Base-by-base conservation (phyloP, 2,329 filamentous ascomycete species). In the Phialemoniopsis sp. region DNA sequence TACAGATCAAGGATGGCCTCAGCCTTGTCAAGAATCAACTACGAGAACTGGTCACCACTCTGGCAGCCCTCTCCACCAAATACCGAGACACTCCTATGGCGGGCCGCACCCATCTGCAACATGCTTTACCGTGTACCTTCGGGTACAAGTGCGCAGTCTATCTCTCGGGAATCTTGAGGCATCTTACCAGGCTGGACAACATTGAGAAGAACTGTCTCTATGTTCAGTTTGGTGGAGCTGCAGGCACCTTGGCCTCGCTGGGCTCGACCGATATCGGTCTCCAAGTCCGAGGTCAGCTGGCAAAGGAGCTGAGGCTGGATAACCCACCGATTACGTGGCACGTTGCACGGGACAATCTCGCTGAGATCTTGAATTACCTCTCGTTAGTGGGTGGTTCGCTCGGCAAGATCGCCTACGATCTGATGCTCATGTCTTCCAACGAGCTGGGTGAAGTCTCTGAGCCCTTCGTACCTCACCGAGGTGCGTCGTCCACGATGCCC, bases 111-210 rank as follows among this genome's bases (percentile, higher is more conserved):
- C 74, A 79, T 56, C 58, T 79, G 5, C 75, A 79, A 43, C 74
- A 79, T 50, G 75, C 75, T 0, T 56, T 78, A 0, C 74, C 75
- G 0, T 64, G 73, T 14, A 78, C 74, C 0, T 78, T 78, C 46
- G 75, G 75, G 2, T 77, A 77, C 52, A 78, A 78, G 50, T 73
- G 70, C 36, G 74, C 73, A 2, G 70, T 77, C 0, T 78, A 70
- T 59, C 59, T 79, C 0, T 70, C 70, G 1, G 57, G 68, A 1
- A 61, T 78, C 4, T 60, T 67, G 8, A 59, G 74, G 1, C 72
- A 78, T 41, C 50, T 61, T 0, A 62, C 73, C 30, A 58, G 75
- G 2, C 57, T 78, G 3, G 47, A 62, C 7, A 60, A 77, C 37
- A 53, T 78, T 4, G 60, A 66, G 36, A 47, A 58, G 1, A 63